Base-by-base conservation (phyloP, 176 grass and related monocot genomes). In the Eremochloa ophiuroides region DNA sequence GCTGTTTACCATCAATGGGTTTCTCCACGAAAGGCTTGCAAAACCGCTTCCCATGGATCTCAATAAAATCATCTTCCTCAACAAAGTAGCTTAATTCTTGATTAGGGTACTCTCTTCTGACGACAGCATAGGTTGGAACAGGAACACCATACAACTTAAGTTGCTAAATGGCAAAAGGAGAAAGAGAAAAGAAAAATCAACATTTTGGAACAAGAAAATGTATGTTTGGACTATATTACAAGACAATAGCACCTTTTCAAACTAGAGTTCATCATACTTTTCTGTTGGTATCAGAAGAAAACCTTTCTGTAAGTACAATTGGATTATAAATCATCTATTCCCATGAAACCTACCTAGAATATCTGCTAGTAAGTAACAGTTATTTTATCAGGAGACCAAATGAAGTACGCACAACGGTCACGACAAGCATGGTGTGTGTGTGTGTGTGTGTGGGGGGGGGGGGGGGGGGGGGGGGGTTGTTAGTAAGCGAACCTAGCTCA, bases 1-100 rank as follows among this genome's bases (percentile, higher is more conserved):
- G 25, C 30, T 85, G n/a, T 83, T 83, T 94, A 98, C 95, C 95
- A 82, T 94, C 77, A 23, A 94, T 85, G 76, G 95, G 92, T 91
- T 98, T 98, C 85, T 98, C 95, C 81, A 98, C 95, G 13, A 98
- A 98, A 79, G 92, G 95, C 74, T 98, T 98, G 48, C 53, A 91
- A 84, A 98, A 98, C 8, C 81, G 89, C 51, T 91, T 94, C 14
- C 95, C 95, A 39, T 76, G 90, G 80, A 98, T 84, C 77, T 98
- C 95, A 69, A 98, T 81, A 85, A 89, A 98, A 89, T 98, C 92
- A 80, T 98, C 95, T 86, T 98, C 88, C 83, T 98, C 95, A 23
- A 83, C 56, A 86, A 98, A 98, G 48, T 93, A 91, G 35, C 88
- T 87, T 84, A 98, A 71, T 42, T 98, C 92, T 98, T 98, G 88